Conservation (phyloP, 768 basidiomycete genomes). For the Phlegmacium glaucopus region DNA sequence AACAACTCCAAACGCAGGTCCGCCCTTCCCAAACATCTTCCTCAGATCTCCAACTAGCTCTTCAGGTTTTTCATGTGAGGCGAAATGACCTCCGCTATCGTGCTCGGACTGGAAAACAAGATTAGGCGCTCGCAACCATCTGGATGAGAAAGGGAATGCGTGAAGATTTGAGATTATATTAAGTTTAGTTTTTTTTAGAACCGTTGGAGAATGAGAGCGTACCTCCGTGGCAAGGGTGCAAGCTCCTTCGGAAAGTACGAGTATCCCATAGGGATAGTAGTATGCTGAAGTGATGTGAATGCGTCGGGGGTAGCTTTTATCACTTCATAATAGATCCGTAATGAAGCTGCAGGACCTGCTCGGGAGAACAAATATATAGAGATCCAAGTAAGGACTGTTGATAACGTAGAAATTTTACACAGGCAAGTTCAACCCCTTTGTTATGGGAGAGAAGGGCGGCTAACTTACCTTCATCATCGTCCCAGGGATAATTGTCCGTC, state of each 20-base stretch:
- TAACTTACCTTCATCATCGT: conserved; percentile 47
- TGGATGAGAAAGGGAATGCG: conserved; percentile 14
- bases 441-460: background rate
- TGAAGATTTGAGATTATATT: background rate
- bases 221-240: conserved; percentile 26
- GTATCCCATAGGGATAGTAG: conserved; percentile 42
- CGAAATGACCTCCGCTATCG: conserved; percentile 52
- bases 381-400: conserved; percentile 51
- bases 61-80: conserved; percentile 46
- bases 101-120: conserved; percentile 46
- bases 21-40: conserved; percentile 52
- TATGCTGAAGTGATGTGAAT: conserved; percentile 1
- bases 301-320: conserved; percentile 14
- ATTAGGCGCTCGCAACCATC: conserved; percentile 38
- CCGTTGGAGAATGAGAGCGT: conserved; percentile 16
- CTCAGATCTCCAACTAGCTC: conserved; percentile 45
- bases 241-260: conserved; percentile 53
- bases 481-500: conserved; percentile 54
- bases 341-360: conserved; percentile 53
- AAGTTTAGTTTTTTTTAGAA: background rate
- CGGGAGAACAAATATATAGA: conserved; percentile 58
- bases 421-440: background rate
- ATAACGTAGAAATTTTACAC: too few species aligned
- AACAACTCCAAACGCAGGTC: conserved; percentile 45
- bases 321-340: conserved; percentile 57